A percentile compares a stretch with the other conserved stretches of the same genome.
phyloP scores from a whole-genome alignment of 441 rosid genomes.

The Rhodomyrtus psidioides region DNA sequence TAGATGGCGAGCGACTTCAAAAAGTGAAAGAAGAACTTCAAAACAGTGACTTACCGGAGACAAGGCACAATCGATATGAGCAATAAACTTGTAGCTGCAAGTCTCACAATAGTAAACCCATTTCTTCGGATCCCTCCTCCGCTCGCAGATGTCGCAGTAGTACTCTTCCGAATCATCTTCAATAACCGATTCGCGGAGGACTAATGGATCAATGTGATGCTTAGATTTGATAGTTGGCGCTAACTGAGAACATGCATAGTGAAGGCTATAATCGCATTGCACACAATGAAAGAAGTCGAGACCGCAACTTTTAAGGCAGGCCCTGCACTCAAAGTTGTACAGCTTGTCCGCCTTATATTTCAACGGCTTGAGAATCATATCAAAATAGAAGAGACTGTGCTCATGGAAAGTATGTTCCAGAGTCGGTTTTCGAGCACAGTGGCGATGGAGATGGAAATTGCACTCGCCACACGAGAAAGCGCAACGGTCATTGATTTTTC shows the following conservation, averaged over 20 bases:
- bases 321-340: not conserved
- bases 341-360: too few relatives aligned
- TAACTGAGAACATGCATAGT: not conserved
- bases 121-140: not conserved
- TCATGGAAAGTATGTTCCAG: not conserved
- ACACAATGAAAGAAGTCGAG: not conserved
- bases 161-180: not conserved
- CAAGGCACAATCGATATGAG: not conserved
- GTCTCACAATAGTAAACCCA: not conserved
- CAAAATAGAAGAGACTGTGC: not conserved
- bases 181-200: not conserved
- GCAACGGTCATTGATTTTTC: accelerated
- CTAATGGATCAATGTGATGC: not conserved
- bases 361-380: accelerated
- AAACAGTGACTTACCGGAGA: not conserved
- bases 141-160: not conserved
- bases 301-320: not conserved
- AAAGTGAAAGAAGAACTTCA: accelerated
- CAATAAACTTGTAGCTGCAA: accelerated
- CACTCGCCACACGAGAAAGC: not conserved
- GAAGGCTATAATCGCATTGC: not conserved
- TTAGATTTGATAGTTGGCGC: not conserved
- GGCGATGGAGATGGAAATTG: not conserved
- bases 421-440: not conserved
- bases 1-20: not conserved